phyloP scores from a whole-genome alignment of 108 stramenopile genomes.

The Bacterosira constricta region DNA sequence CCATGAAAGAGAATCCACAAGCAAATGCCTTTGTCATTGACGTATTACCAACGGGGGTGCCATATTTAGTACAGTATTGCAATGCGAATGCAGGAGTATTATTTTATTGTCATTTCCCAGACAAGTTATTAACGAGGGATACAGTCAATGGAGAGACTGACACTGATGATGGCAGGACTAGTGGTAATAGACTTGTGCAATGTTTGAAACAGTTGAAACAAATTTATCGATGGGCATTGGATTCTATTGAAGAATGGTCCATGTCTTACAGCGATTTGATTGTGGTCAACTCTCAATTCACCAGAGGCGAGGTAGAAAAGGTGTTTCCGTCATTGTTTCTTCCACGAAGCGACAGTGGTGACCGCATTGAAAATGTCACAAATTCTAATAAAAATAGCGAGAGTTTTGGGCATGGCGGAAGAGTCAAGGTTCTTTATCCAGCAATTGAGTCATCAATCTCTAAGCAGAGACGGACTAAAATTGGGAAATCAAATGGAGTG shows the following conservation, averaged over 20 bases:
- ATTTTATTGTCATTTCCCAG: slow-evolving; percentile 99
- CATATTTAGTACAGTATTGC: slow-evolving; percentile 64
- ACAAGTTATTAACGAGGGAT: slow-evolving; percentile 88
- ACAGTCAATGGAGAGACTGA: slow-evolving; percentile 52
- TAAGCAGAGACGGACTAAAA: slow-evolving; percentile 10
- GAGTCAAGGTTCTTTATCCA: slow-evolving; percentile 81
- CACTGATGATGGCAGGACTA: slow-evolving; percentile 17
- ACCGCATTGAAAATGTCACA: background rate
- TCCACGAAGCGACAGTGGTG: background rate
- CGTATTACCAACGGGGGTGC: slow-evolving; percentile 90
- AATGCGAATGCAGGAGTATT: slow-evolving; percentile 65
- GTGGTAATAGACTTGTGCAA: slow-evolving; percentile 26
- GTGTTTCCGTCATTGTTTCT: slow-evolving; percentile 69
- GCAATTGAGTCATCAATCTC: slow-evolving; percentile 70
- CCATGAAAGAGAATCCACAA: slow-evolving; percentile 47
- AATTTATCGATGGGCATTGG: slow-evolving; percentile 63
- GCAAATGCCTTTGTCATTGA: slow-evolving; percentile 83
- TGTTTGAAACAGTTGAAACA: slow-evolving; percentile 31
- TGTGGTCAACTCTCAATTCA: slow-evolving; percentile 95
- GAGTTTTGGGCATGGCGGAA: slow-evolving; percentile 2
- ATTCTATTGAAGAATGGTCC: slow-evolving; percentile 81
- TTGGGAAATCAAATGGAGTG: slow-evolving; percentile 2
- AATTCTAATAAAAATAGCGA: background rate
- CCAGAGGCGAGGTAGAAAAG: slow-evolving; percentile 70
- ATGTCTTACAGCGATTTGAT: slow-evolving; percentile 83